Percentiles rank a stretch among this genome's conserved stretches.
phyloP scores from a whole-genome alignment of 768 basidiomycete genomes.

The Pseudohyphozyma bogoriensis region DNA sequence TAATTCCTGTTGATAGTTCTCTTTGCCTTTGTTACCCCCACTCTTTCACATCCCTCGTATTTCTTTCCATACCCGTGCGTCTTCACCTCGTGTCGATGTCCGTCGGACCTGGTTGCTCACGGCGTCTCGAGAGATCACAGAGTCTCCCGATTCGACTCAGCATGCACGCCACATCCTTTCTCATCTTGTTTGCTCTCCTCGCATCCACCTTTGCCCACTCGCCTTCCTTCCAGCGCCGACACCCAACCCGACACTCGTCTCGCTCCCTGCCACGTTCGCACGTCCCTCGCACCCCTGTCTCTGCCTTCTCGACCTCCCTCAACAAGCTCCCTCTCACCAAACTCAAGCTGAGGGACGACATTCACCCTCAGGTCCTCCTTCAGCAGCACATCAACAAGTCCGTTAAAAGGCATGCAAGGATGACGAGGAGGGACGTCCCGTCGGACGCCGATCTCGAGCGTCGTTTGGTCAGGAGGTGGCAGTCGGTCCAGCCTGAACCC shows the following conservation, averaged over 20 bases:
- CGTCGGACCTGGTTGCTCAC: not conserved
- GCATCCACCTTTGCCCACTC: not conserved
- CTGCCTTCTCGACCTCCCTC: not conserved
- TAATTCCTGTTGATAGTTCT: too few relatives aligned
- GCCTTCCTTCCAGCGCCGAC: not conserved
- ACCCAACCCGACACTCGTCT: not conserved
- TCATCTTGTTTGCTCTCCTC: not conserved
- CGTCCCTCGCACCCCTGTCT: not conserved
- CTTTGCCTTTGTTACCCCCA: too few relatives aligned
- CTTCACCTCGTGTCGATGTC: too few relatives aligned
- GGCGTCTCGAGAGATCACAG: not conserved
- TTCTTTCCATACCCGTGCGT: too few relatives aligned
- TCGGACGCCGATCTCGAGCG: constrained; percentile 40
- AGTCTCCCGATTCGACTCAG: not conserved
- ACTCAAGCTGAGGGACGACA: not conserved
- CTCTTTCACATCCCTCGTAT: too few relatives aligned
- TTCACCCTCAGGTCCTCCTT: constrained; percentile 33
- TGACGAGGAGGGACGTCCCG: constrained; percentile 47
- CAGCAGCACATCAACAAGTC: constrained; percentile 64
- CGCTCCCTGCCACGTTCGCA: not conserved
- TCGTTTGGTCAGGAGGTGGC: constrained; percentile 32
- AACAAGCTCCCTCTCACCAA: not conserved
- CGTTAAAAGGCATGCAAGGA: constrained; percentile 55
- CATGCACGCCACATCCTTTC: too few relatives aligned
- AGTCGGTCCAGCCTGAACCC: constrained; percentile 32